A percentile compares a stretch with the other conserved stretches of the same genome.
phyloP scores from a whole-genome alignment of 1,139 yeast species.

The Magnusiomyces fungicola region DNA sequence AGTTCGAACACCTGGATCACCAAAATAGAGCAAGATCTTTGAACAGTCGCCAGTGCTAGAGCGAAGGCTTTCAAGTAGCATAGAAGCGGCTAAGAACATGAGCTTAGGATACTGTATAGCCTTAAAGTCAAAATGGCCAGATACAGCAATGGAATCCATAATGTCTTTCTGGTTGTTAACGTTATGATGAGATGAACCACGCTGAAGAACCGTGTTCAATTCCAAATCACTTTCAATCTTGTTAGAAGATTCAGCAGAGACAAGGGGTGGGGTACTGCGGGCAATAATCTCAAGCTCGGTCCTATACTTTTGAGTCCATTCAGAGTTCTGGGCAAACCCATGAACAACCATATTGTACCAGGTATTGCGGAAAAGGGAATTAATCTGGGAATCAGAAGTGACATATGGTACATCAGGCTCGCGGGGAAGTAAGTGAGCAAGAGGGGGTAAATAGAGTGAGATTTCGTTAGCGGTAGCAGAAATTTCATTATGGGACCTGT shows the following conservation, averaged over 20 bases:
- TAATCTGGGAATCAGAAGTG: conserved; percentile 41
- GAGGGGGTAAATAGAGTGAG: conserved; percentile 57
- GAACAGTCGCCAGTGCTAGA: conserved; percentile 79
- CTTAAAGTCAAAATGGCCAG: conserved; percentile 33
- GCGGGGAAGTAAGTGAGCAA: conserved; percentile 67
- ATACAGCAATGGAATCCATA: conserved; percentile 25
- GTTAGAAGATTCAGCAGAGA: conserved; percentile 78
- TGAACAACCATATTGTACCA: conserved; percentile 95
- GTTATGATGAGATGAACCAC: conserved; percentile 82
- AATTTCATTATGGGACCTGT: conserved; percentile 72
- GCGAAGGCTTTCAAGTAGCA: conserved; percentile 70
- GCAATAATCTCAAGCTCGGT: conserved; percentile 64
- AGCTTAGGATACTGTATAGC: conserved; percentile 68
- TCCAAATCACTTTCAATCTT: conserved; percentile 89
- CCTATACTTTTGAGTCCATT: conserved; percentile 43
- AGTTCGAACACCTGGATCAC: conserved; percentile 71
- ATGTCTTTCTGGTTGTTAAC: conserved; percentile 68
- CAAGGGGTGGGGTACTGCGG: conserved; percentile 83
- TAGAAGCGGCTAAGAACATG: conserved; percentile 81
- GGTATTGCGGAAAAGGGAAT: conserved; percentile 67
- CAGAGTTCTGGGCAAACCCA: conserved; percentile 65
- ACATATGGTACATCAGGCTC: conserved; percentile 39
- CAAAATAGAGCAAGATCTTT: conserved; percentile 62
- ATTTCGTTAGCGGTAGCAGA: conserved; percentile 73
- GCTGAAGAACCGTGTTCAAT: conserved; percentile 79